phyloP scores from a whole-genome alignment of 805 yeast genomes.

The Komagataella pseudopastoris region DNA sequence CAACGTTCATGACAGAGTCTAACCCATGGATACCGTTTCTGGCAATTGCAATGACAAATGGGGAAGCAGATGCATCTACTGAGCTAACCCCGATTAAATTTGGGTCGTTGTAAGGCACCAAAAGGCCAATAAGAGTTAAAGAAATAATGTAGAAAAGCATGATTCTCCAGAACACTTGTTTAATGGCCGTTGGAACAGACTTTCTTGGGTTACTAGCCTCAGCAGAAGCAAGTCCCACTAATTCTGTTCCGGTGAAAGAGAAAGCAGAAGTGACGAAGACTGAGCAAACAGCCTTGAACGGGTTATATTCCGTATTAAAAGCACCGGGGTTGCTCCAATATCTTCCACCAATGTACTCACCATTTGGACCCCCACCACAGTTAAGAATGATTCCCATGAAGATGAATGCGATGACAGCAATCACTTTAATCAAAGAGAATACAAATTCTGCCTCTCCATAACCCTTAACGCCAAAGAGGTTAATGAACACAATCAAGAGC shows the following conservation, averaged over 20 bases:
- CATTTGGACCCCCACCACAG: conserved; percentile 34
- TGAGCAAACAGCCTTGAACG: conserved; percentile 39
- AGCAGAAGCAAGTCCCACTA: conserved; percentile 37
- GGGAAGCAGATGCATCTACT: conserved; percentile 38
- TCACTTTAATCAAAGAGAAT: conserved; percentile 33
- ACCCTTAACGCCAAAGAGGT: conserved; percentile 39
- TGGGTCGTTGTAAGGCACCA: conserved; percentile 30
- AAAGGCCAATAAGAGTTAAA: conserved; percentile 27
- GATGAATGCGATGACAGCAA: conserved; percentile 37
- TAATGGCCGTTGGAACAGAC: conserved; percentile 35
- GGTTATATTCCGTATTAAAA: conserved; percentile 15
- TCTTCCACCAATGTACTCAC: conserved; percentile 28
- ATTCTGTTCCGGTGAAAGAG: conserved; percentile 40
- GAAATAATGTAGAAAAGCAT: conserved; percentile 32
- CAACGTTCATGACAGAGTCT: conserved; percentile 50
- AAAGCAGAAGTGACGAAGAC: conserved; percentile 44
- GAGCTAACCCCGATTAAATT: conserved; percentile 17
- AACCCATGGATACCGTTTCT: conserved; percentile 35
- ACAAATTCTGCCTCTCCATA: conserved; percentile 42
- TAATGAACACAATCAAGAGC: conserved; percentile 30
- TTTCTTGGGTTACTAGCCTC: conserved; percentile 34
- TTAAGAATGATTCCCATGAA: conserved; percentile 36
- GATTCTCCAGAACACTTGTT: conserved; percentile 45
- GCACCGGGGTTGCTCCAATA: conserved; percentile 33
- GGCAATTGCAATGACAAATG: conserved; percentile 50